These are phyloP conservation scores for Aspergillaceae sp. DNA, from an alignment of 2,329 filamentous ascomycete species.

Conservation along the genomic window DNA sequence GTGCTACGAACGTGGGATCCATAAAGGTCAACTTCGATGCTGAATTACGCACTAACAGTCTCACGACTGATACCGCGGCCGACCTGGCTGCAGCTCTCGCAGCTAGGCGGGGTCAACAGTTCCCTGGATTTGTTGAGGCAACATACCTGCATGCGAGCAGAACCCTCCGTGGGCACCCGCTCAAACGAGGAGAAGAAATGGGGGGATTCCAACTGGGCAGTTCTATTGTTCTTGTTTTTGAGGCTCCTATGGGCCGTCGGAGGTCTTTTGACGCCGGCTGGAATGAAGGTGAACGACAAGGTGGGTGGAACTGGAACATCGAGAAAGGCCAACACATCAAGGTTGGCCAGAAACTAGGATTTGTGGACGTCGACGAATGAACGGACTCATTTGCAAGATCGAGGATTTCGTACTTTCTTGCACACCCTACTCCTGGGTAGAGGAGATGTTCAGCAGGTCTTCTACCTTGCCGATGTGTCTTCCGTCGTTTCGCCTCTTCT, in stretches of 20 bases:
- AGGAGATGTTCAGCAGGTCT: constrained; percentile 1
- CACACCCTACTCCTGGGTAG: background rate
- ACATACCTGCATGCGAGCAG: constrained; percentile 71
- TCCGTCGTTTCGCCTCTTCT: background rate
- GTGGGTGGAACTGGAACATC: constrained; percentile 77
- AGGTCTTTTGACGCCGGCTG: constrained; percentile 54
- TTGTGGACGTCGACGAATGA: constrained; percentile 41
- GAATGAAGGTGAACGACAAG: constrained; percentile 47
- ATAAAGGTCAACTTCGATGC: constrained; percentile 96
- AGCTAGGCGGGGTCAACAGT: constrained; percentile 64
- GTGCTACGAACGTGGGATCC: constrained; percentile 92
- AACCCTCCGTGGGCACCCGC: constrained; percentile 71
- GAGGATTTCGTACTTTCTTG: background rate
- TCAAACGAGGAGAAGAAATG: constrained; percentile 90
- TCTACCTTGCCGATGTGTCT: background rate
- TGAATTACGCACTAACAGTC: constrained; percentile 83
- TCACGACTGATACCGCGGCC: constrained; percentile 86
- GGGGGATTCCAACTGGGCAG: constrained; percentile 94
- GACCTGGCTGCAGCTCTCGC: constrained; percentile 78
- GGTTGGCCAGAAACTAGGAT: constrained; percentile 78
- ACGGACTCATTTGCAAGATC: background rate
- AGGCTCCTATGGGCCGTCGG: constrained; percentile 63
- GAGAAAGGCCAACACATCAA: constrained; percentile 81
- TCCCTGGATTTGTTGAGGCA: constrained; percentile 87
- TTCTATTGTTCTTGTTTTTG: constrained; percentile 91